These are phyloP conservation scores for Termitomyces sp. DNA, from an alignment of 768 basidiomycete genomes.

Conservation along the genomic window DNA sequence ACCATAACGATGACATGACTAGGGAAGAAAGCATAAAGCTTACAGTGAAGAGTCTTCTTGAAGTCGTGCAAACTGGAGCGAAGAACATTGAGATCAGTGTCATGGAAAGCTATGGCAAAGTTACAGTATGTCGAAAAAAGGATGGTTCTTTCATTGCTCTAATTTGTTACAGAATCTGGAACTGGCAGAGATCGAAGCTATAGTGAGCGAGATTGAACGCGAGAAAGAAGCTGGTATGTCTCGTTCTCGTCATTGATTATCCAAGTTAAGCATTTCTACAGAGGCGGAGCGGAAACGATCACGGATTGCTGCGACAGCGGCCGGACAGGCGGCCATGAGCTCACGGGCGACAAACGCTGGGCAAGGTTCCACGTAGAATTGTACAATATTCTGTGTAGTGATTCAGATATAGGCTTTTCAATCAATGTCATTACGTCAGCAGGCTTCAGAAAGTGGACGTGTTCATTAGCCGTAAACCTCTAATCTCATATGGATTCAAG, in stretches of 20 bases:
- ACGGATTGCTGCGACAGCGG: constrained; percentile 86
- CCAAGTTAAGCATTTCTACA: constrained; percentile 23
- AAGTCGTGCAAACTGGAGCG: constrained; percentile 99
- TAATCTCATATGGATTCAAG: constrained; percentile 8
- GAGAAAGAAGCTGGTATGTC: constrained; percentile 92
- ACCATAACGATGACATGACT: constrained; percentile 87
- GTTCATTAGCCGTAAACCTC: constrained; percentile 20
- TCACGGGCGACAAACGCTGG: constrained; percentile 43
- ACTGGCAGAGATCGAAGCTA: constrained; percentile 82
- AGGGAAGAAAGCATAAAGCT: constrained; percentile 92
- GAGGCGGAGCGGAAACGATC: constrained; percentile 96
- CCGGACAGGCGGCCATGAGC: constrained; percentile 85
- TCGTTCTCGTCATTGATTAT: not conserved
- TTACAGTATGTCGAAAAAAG: constrained; percentile 56
- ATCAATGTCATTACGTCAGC: constrained; percentile 14
- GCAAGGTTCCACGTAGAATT: constrained; percentile 23
- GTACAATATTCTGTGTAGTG: not conserved
- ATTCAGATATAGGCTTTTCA: not conserved
- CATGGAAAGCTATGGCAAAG: constrained; percentile 93
- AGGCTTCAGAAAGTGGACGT: constrained; percentile 20
- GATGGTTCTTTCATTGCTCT: not conserved
- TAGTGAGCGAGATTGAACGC: constrained; percentile 90
- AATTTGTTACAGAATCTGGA: constrained; percentile 65
- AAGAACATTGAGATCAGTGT: constrained; percentile 99
- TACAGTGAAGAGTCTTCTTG: constrained; percentile 91